Conservation (phyloP, 1,284 basidiomycete genomes). For the Puccinia horiana region DNA sequence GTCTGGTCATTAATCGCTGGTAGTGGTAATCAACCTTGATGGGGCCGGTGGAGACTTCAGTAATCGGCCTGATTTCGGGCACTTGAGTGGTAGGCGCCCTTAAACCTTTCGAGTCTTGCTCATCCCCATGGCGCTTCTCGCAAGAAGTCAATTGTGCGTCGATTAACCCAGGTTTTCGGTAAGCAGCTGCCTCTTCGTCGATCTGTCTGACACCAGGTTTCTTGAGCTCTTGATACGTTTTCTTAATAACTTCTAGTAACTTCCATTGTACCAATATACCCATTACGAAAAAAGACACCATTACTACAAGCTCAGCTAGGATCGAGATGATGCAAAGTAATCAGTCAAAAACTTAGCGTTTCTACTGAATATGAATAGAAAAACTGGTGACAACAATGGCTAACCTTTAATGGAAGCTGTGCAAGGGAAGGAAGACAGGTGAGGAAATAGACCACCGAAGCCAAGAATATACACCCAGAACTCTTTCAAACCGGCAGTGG, state of each 20-base stretch:
- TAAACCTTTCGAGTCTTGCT: not conserved
- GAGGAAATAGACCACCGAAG: constrained; percentile 19
- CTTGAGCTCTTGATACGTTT: constrained; percentile 26
- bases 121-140: constrained; percentile 30
- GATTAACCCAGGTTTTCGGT: constrained; percentile 30
- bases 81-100: too few relatives aligned
- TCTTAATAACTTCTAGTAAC: constrained; percentile 37
- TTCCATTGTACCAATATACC: constrained; percentile 40
- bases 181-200: constrained; percentile 36
- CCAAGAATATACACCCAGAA: constrained; percentile 46
- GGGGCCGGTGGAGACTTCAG: not conserved
- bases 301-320: constrained; percentile 41
- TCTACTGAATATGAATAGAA: not conserved
- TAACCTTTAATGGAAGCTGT: constrained; percentile 37
- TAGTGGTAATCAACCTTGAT: not conserved
- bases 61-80: too few relatives aligned
- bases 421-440: constrained; percentile 22
- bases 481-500: constrained; percentile 37
- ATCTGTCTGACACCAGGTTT: constrained; percentile 22
- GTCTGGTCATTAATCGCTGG: not conserved
- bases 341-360: not conserved
- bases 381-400: not conserved
- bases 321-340: not conserved
- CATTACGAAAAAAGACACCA: constrained; percentile 33
- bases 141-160: constrained; percentile 24